These are phyloP conservation scores for Podospora didyma DNA, from an alignment of 495 filamentous ascomycete genomes.

Conservation along the genomic window DNA sequence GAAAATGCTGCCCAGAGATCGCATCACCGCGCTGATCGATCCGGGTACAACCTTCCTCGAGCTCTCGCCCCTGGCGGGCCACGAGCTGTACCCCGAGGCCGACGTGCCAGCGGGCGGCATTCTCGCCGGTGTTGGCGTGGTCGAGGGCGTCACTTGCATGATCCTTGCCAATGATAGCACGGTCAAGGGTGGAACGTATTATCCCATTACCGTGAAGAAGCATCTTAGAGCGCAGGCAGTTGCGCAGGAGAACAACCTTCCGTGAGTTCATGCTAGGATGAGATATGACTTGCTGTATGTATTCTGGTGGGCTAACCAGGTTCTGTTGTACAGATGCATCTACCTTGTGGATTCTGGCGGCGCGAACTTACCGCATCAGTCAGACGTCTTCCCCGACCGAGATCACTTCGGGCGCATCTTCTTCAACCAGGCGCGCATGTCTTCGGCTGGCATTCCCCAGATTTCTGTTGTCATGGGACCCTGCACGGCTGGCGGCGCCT, in stretches of 20 bases:
- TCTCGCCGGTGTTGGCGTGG: conserved; percentile 86
- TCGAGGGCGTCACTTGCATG: conserved; percentile 88
- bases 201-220: conserved; percentile 97
- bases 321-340: conserved; percentile 58
- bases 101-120: conserved; percentile 73
- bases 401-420: conserved; percentile 98
- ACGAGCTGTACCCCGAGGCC: conserved; percentile 77
- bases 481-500: conserved; percentile 94
- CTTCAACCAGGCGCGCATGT: conserved; percentile 97
- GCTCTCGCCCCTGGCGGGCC: conserved; percentile 79
- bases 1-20: conserved; percentile 93
- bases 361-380: conserved; percentile 92
- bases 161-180: conserved; percentile 97
- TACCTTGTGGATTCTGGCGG: conserved; percentile 97
- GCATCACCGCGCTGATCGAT: conserved; percentile 83
- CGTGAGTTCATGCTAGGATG: conserved; percentile 32
- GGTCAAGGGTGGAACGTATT: conserved; percentile 98
- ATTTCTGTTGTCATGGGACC: conserved; percentile 96
- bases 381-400: conserved; percentile 92
- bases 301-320: not conserved
- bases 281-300: not conserved
- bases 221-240: conserved; percentile 90
- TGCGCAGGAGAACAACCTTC: conserved; percentile 76
- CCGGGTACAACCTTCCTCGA: conserved; percentile 89
- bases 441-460: conserved; percentile 79